phyloP scores from a whole-genome alignment of 495 filamentous ascomycete genomes.

The Tuber aestivum region DNA sequence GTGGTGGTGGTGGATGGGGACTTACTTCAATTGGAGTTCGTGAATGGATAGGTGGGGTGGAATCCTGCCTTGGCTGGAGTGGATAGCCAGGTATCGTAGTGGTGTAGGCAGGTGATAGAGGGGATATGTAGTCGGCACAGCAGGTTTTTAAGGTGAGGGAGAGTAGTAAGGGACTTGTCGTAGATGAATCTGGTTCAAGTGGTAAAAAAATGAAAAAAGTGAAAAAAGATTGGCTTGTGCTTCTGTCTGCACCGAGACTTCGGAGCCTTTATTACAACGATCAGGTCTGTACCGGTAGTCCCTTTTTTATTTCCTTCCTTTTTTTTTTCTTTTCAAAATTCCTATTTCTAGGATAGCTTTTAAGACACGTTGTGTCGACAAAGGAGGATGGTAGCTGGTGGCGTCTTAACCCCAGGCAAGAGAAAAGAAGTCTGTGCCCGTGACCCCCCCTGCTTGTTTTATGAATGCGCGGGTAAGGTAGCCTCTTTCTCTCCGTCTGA shows the following conservation, averaged over 20 bases:
- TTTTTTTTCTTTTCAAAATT: neutral
- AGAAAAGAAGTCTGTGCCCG: neutral
- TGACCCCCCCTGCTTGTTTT: conserved; percentile 3
- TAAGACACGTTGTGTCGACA: conserved; percentile 1
- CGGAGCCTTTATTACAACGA: neutral
- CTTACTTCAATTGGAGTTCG: neutral
- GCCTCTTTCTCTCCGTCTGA: neutral
- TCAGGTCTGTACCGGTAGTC: neutral
- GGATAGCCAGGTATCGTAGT: neutral
- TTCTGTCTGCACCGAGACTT: neutral
- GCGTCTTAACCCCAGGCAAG: neutral
- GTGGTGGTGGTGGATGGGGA: too few species aligned
- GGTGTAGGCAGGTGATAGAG: neutral
- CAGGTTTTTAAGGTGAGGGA: neutral
- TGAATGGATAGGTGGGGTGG: neutral
- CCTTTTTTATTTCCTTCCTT: neutral
- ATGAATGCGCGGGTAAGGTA: neutral
- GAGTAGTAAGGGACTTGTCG: neutral
- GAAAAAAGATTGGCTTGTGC: neutral
- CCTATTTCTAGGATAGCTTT: neutral
- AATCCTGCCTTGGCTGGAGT: neutral
- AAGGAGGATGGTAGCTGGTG: neutral
- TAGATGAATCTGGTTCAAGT: neutral
- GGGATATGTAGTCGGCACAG: neutral
- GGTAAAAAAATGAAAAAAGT: neutral